A percentile compares a stretch with the other conserved stretches of the same genome.
phyloP scores from a whole-genome alignment of 2,329 filamentous ascomycete species.

The Lojkania enalia region DNA sequence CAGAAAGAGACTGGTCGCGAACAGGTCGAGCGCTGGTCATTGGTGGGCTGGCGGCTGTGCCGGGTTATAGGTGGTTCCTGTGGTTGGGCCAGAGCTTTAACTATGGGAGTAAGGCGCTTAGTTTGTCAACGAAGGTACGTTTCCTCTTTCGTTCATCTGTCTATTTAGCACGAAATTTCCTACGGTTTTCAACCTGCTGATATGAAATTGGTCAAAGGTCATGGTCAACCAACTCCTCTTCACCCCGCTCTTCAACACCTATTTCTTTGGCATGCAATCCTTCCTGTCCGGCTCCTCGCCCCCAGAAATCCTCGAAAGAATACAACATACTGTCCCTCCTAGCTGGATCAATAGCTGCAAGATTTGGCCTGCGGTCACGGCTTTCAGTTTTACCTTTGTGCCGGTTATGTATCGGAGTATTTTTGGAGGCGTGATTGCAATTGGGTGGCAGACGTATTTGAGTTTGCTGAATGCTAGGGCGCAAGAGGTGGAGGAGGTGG shows the following conservation, averaged over 20 bases:
- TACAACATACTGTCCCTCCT: constrained; percentile 74
- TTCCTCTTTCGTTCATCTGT: neutral
- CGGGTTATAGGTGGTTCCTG: constrained; percentile 80
- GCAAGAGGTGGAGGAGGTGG: constrained; percentile 57
- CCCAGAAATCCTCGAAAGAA: constrained; percentile 67
- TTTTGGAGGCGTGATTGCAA: constrained; percentile 74
- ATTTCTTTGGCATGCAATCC: constrained; percentile 57
- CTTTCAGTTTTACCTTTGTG: constrained; percentile 84
- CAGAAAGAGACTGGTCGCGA: constrained; percentile 53
- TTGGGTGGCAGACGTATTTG: constrained; percentile 92
- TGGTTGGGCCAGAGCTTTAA: constrained; percentile 84
- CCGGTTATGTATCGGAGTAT: constrained; percentile 77
- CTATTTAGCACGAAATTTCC: neutral
- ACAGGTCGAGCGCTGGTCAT: constrained; percentile 75
- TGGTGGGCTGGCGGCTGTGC: constrained; percentile 72
- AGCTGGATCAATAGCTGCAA: constrained; percentile 80
- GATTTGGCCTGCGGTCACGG: constrained; percentile 85
- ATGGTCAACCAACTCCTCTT: constrained; percentile 78
- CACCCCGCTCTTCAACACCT: constrained; percentile 65
- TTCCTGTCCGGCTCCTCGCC: constrained; percentile 62
- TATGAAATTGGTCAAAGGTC: constrained; percentile 50
- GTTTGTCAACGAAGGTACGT: constrained; percentile 67
- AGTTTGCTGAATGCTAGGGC: constrained; percentile 76
- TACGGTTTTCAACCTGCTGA: too few relatives aligned
- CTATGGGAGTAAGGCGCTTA: constrained; percentile 71